These are phyloP conservation scores for Neofusicoccum parvum DNA, from an alignment of 2,329 filamentous ascomycete genomes.

Conservation along the genomic window DNA sequence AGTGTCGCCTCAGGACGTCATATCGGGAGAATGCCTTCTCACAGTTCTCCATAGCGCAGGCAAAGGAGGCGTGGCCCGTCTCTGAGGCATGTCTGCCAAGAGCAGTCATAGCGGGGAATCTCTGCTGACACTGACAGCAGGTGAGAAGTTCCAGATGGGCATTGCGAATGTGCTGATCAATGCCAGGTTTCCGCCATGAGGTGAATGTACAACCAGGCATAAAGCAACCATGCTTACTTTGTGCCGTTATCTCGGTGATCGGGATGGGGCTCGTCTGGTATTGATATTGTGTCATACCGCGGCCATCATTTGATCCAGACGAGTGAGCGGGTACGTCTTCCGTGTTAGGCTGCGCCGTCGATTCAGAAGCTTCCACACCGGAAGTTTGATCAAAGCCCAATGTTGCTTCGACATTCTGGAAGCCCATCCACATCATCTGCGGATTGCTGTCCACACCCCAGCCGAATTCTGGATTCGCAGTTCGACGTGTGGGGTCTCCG, in stretches of 20 bases:
- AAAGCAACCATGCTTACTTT: background rate
- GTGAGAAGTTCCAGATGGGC: background rate
- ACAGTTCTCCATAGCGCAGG: conserved; percentile 23
- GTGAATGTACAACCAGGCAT: background rate
- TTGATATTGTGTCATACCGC: no score
- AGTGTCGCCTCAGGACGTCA: conserved; percentile 24
- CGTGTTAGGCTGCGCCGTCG: background rate
- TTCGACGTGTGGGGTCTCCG: no score
- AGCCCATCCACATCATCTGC: no score
- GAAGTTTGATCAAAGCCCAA: background rate
- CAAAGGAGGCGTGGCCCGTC: conserved; percentile 23
- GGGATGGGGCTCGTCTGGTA: no score
- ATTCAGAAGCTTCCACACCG: background rate
- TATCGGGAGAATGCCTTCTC: conserved; percentile 21
- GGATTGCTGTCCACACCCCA: no score
- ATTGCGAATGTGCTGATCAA: background rate
- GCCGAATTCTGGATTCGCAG: no score
- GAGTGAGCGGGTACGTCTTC: no score
- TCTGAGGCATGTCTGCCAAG: conserved; percentile 14
- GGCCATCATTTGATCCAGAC: no score
- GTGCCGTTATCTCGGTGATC: background rate
- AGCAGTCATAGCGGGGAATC: background rate
- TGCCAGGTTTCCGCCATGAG: rapidly evolving
- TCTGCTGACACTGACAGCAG: conserved; percentile 21
- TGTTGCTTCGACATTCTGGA: no score